phyloP scores from a whole-genome alignment of 257 asterid genomes.

The Lithospermum erythrorhizon region DNA sequence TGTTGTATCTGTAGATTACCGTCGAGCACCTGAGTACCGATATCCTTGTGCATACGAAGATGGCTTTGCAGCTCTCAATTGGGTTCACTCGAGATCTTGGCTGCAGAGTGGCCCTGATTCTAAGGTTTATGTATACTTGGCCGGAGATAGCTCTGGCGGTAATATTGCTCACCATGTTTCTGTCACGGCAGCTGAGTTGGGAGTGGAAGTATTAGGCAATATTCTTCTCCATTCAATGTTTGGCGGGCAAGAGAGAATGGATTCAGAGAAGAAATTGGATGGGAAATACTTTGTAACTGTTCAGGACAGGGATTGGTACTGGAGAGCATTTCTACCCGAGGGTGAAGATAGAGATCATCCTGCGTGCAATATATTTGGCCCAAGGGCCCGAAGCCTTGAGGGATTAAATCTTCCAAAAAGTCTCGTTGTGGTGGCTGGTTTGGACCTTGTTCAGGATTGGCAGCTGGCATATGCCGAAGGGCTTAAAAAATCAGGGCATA shows the following conservation, averaged over 20 bases:
- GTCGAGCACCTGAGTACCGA: slow-evolving; percentile 66
- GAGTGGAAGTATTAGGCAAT: slow-evolving; percentile 47
- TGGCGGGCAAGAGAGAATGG: slow-evolving; percentile 65
- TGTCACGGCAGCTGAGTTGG: slow-evolving; percentile 46
- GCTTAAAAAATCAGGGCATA: slow-evolving; percentile 30
- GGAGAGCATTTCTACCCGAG: slow-evolving; percentile 73
- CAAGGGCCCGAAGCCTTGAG: slow-evolving; percentile 31
- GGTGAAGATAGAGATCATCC: slow-evolving; percentile 83
- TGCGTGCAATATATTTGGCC: slow-evolving; percentile 73
- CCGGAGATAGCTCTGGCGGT: slow-evolving; percentile 88
- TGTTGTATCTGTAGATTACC: slow-evolving; percentile 70
- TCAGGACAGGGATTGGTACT: slow-evolving; percentile 82
- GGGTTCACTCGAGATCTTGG: slow-evolving; percentile 65
- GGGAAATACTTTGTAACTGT: slow-evolving; percentile 64
- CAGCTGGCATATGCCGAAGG: slow-evolving; percentile 63
- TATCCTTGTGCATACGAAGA: slow-evolving; percentile 79
- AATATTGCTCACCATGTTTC: slow-evolving; percentile 82
- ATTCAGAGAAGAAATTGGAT: slow-evolving; percentile 50
- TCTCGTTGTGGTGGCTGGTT: slow-evolving; percentile 71
- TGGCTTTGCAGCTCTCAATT: slow-evolving; percentile 72
- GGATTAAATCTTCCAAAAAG: slow-evolving; percentile 48
- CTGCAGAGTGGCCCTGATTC: slow-evolving; percentile 42
- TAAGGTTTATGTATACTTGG: slow-evolving; percentile 45
- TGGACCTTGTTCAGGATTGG: slow-evolving; percentile 83
- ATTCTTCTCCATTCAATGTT: slow-evolving; percentile 69